Evolutionary conservation across 768 basidiomycete species (phyloP), one percentile per base, ranked within the genome.

Genomic region (Auriscalpium orientale): DNA sequence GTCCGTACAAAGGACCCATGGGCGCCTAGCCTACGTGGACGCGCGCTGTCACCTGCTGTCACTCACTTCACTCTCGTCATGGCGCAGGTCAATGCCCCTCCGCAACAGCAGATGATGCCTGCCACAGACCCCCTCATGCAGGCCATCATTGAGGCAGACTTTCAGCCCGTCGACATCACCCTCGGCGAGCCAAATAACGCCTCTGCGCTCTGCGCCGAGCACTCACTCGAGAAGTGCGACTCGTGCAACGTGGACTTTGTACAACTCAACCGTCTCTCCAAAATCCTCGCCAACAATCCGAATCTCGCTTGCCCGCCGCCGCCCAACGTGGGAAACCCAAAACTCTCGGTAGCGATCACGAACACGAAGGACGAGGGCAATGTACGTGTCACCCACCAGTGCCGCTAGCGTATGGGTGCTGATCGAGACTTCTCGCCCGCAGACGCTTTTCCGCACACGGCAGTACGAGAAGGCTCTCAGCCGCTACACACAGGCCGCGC

Each of bases 341-440:
- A 89, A 59, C 73, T 95, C 18, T 80, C 88, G 0, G 81, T 85
- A 61, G 79, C 83, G 20, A 81, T 98, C 55, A 85, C 81, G 13
- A 74, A 78, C 48, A 85, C 87, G 5, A 98, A 98, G 67, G 95
- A 98, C 49, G 91, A 95, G 59, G 97, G 97, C 57, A 99, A 99
- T 69, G 92, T 92, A 66, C 66, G 91, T 76, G 35, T 49, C 34
- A 18, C 4, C 43, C 34, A 58, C 58, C 60, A 49, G 46, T 9
- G 11, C 35, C 36, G 35, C 47, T 28, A 28, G 8, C 55, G 67
- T 66, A 56, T 60, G 53, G 63, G 68, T 48, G 54, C 53, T 28
- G 28, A 28, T 1, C 28, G 28, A 28, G 28, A 28, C 2, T 4
- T 28, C 28, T 60, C 46, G 21, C 36, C 13, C 51, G 0, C 67